Evolutionary conservation across 179 eudicot genomes (phyloP).

Genomic region (Gypsophila paniculata): DNA sequence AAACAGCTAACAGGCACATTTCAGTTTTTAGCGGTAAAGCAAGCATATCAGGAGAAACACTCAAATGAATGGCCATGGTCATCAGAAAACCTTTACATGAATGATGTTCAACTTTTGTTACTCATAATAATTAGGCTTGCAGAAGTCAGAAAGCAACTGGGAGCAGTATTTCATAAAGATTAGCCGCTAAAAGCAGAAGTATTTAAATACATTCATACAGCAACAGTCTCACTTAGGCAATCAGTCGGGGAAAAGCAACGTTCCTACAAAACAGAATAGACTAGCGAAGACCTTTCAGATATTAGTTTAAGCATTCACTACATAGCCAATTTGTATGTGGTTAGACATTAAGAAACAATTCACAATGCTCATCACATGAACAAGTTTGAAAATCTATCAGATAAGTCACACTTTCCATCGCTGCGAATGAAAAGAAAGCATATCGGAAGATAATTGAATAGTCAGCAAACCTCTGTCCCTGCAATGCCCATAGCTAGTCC

Average conservation of each 20-base stretch:
- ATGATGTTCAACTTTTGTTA: not conserved
- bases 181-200: not conserved
- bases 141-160: not conserved
- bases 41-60: not conserved
- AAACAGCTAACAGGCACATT: not conserved
- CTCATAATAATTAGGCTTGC: not conserved
- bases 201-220: too few species aligned
- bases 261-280: too few species aligned
- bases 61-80: not conserved
- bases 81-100: not conserved
- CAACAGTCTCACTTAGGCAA: not conserved
- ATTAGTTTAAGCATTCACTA: too few species aligned
- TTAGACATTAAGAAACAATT: too few species aligned
- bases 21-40: too few species aligned
- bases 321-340: too few species aligned
- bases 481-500: slow-evolving; percentile 99
- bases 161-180: not conserved
- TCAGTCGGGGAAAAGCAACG: not conserved
- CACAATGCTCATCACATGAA: not conserved
- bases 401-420: not conserved
- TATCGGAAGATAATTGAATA: not conserved
- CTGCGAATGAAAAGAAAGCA: slow-evolving; percentile 6
- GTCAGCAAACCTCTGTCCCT: slow-evolving; percentile 81
- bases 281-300: not conserved
- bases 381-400: slow-evolving; percentile 1